phyloP scores from a whole-genome alignment of 1,284 basidiomycete species.

The Irpex sp. region DNA sequence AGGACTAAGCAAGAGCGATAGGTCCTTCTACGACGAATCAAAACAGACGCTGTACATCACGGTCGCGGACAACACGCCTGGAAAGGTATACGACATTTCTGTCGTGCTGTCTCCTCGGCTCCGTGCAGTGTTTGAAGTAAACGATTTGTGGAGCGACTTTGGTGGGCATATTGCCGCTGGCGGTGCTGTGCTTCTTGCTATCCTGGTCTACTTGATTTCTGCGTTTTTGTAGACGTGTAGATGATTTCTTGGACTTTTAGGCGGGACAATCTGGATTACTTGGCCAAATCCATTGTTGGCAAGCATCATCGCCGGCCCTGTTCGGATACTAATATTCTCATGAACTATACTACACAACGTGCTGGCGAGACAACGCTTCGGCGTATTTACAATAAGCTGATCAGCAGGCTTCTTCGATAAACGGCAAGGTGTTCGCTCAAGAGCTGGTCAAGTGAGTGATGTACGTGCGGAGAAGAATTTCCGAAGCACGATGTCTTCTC shows the following conservation, averaged over 20 bases:
- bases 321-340: background rate
- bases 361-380: background rate
- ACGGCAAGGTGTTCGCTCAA: background rate
- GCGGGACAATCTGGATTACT: background rate
- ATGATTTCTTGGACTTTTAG: background rate
- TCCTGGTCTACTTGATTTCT: slow-evolving; percentile 13
- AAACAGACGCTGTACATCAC: slow-evolving; percentile 70
- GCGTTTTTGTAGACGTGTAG: background rate
- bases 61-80: slow-evolving; percentile 38
- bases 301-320: background rate
- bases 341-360: background rate
- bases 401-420: no score
- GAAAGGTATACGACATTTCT: slow-evolving; percentile 41
- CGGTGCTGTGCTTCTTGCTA: slow-evolving; percentile 12
- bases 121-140: slow-evolving; percentile 47
- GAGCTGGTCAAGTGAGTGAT: background rate
- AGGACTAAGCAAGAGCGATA: slow-evolving; percentile 47
- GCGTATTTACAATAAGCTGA: background rate
- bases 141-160: slow-evolving; percentile 65
- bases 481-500: background rate
- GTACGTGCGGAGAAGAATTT: background rate
- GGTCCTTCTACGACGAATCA: slow-evolving; percentile 49
- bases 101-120: slow-evolving; percentile 56
- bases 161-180: slow-evolving; percentile 25
- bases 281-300: background rate